Conservation (phyloP, 108 stramenopile species). For the Cyclotella atomus region DNA sequence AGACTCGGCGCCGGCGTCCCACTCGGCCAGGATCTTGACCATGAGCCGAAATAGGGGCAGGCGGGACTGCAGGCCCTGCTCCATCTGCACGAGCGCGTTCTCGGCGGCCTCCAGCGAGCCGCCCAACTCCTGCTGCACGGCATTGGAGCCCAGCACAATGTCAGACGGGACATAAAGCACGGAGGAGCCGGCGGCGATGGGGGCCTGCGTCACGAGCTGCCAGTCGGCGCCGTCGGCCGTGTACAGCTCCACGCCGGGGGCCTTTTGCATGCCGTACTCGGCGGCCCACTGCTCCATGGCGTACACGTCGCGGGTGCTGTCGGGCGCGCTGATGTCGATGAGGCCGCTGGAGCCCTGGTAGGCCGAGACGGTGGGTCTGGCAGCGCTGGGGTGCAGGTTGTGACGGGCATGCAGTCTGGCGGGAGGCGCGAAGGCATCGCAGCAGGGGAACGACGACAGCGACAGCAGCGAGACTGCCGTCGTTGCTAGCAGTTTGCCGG, state of each 20-base stretch:
- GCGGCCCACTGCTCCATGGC: conserved; percentile 60
- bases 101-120: conserved; percentile 18
- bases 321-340: conserved; percentile 1
- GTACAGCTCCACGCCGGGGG: conserved; percentile 52
- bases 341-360: conserved; percentile 5
- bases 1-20: conserved; percentile 26
- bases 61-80: conserved; percentile 20
- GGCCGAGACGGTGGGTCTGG: neutral
- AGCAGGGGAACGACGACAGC: no score
- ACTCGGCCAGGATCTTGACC: conserved; percentile 43
- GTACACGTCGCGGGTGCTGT: conserved; percentile 42
- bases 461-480: no score
- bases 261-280: conserved; percentile 55
- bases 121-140: conserved; percentile 30
- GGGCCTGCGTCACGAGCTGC: conserved; percentile 11
- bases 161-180: conserved; percentile 35
- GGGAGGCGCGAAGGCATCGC: no score
- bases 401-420: no score
- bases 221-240: conserved; percentile 36
- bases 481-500: no score
- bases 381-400: neutral
- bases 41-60: conserved; percentile 41
- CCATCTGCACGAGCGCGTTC: conserved; percentile 19
- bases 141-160: conserved; percentile 15
- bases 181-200: conserved; percentile 23